Percentiles rank a stretch among this genome's conserved stretches.
Conservation (phyloP, 2,329 filamentous ascomycete genomes). For the Waltergamsia citrina region DNA sequence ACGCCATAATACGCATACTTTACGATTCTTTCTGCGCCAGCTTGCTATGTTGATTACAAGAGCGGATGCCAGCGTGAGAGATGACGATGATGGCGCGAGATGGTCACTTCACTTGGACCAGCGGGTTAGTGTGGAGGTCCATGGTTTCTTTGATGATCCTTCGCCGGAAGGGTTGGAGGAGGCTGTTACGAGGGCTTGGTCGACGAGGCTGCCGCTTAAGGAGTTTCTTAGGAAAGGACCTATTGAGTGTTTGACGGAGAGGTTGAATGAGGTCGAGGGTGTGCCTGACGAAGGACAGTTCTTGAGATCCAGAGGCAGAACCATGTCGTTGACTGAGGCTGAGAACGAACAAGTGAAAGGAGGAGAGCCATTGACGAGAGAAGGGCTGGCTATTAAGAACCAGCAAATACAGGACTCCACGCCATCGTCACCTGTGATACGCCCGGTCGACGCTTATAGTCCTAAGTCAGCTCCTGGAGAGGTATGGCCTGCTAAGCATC, state of each 20-base stretch:
- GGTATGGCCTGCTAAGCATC: neutral
- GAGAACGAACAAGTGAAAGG: slow-evolving; percentile 2
- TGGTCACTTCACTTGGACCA: slow-evolving; percentile 38
- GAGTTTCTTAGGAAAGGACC: slow-evolving; percentile 49
- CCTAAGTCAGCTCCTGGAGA: slow-evolving; percentile 18
- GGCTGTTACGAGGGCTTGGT: slow-evolving; percentile 34
- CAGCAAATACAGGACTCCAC: slow-evolving; percentile 7
- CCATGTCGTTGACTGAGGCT: slow-evolving; percentile 11
- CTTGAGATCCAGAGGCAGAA: slow-evolving; percentile 15
- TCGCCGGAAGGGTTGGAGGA: slow-evolving; percentile 21
- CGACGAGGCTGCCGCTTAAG: slow-evolving; percentile 37
- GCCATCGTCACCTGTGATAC: slow-evolving; percentile 21
- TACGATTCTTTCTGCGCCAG: slow-evolving; percentile 28
- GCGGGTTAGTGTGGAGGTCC: slow-evolving; percentile 44
- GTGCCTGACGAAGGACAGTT: slow-evolving; percentile 19
- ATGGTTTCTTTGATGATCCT: slow-evolving; percentile 50
- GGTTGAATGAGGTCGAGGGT: slow-evolving; percentile 31
- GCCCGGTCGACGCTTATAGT: slow-evolving; percentile 15
- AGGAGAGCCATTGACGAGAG: slow-evolving; percentile 11
- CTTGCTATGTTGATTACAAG: slow-evolving; percentile 19
- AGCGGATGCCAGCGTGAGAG: slow-evolving; percentile 19
- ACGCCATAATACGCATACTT: slow-evolving; percentile 34
- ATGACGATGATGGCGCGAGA: slow-evolving; percentile 19
- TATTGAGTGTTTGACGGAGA: slow-evolving; percentile 41
- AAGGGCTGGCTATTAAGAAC: slow-evolving; percentile 23